phyloP scores from a whole-genome alignment of 768 basidiomycete species.

The Collybia nuda region DNA sequence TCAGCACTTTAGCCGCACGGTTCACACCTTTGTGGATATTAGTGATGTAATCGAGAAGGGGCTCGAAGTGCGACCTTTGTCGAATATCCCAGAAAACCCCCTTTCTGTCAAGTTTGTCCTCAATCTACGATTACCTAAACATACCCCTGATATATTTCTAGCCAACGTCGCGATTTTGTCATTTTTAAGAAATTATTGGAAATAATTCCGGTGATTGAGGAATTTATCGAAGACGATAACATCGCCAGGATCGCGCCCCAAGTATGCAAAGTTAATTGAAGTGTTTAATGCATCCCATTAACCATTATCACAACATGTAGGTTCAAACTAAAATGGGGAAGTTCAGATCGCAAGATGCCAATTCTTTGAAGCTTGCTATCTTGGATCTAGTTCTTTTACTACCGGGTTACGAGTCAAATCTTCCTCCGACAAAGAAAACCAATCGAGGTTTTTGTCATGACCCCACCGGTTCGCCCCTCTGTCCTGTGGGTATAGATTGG shows the following conservation, averaged over 20 bases:
- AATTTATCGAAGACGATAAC: slow-evolving; percentile 1
- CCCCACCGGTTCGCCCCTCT: neutral
- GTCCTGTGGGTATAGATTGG: neutral
- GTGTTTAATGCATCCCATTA: too few species aligned
- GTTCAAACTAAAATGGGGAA: neutral
- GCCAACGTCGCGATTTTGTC: neutral
- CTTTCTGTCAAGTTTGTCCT: neutral
- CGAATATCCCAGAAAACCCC: neutral
- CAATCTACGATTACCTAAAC: neutral
- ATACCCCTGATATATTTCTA: neutral
- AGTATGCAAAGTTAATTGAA: too few species aligned
- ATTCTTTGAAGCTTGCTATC: neutral
- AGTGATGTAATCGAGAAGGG: neutral
- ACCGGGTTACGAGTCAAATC: neutral
- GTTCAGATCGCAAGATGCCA: neutral
- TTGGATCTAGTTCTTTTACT: neutral
- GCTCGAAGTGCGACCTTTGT: neutral
- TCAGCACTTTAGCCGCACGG: neutral
- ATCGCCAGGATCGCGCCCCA: neutral
- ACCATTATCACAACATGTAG: too few species aligned
- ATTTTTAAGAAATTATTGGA: slow-evolving; percentile 7
- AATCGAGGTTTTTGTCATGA: neutral
- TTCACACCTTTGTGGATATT: neutral
- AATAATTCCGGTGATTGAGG: slow-evolving; percentile 8
- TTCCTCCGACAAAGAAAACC: neutral